These are phyloP conservation scores for Cyberlindnera euphorbiiphila DNA, from an alignment of 805 yeast genomes.

Conservation along the genomic window DNA sequence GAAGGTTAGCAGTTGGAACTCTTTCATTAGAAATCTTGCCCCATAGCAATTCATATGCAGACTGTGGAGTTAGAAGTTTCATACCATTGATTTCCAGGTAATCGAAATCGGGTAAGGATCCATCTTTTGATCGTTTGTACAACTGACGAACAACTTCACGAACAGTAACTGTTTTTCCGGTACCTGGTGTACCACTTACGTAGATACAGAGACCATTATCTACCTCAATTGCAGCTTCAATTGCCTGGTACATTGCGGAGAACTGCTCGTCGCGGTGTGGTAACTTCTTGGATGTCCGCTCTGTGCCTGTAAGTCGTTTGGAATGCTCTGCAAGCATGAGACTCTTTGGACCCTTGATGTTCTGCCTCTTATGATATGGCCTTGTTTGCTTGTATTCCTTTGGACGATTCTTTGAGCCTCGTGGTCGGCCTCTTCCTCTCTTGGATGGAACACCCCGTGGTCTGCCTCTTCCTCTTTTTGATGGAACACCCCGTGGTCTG, in stretches of 20 bases:
- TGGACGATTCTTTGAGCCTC: too few species aligned
- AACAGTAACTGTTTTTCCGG: slow-evolving; percentile 93
- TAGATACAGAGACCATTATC: slow-evolving; percentile 81
- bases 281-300: slow-evolving; percentile 36
- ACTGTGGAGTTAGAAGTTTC: slow-evolving; percentile 72
- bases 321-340: slow-evolving; percentile 1
- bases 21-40: slow-evolving; percentile 52
- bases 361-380: slow-evolving; percentile 25
- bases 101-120: slow-evolving; percentile 49
- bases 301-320: too few species aligned
- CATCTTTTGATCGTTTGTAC: slow-evolving; percentile 36
- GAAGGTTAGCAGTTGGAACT: slow-evolving; percentile 54
- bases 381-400: slow-evolving; percentile 22
- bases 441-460: slow-evolving; percentile 16
- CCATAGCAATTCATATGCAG: slow-evolving; percentile 83
- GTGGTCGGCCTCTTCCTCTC: background rate
- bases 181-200: slow-evolving; percentile 96
- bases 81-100: slow-evolving; percentile 89
- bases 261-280: slow-evolving; percentile 90
- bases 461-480: slow-evolving; percentile 27
- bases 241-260: slow-evolving; percentile 57
- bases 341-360: slow-evolving; percentile 26
- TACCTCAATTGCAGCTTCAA: slow-evolving; percentile 68
- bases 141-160: slow-evolving; percentile 79
- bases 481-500: slow-evolving; percentile 20